Percentiles rank a stretch among this genome's conserved stretches.
These are phyloP conservation scores for Adansonia rubrostipa DNA, from an alignment of 441 rosid species.

Conservation along the genomic window DNA sequence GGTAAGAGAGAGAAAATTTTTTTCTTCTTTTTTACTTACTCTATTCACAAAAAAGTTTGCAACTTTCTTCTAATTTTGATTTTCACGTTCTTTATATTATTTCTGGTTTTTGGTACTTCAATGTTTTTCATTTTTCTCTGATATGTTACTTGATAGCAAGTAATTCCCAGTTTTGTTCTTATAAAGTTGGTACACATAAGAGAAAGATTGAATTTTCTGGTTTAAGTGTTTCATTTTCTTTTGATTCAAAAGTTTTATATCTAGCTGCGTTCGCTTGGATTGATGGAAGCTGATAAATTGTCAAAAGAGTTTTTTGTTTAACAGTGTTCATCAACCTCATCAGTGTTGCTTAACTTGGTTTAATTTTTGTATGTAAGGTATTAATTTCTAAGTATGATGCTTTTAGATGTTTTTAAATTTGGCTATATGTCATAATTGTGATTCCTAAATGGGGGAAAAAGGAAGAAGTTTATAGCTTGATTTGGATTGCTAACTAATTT, in stretches of 20 bases:
- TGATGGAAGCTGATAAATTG: neutral
- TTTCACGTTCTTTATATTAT: slow-evolving; percentile 2
- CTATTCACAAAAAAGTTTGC: slow-evolving; percentile 37
- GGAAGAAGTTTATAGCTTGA: neutral
- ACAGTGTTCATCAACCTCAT: neutral
- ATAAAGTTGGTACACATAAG: slow-evolving; percentile 26
- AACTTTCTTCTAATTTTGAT: slow-evolving; percentile 25
- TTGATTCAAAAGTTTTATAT: slow-evolving; percentile 8
- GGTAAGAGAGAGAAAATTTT: slow-evolving; percentile 30
- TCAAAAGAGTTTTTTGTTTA: neutral
- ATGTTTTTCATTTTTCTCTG: slow-evolving; percentile 16
- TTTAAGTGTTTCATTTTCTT: neutral
- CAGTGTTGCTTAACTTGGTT: neutral
- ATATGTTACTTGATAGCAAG: slow-evolving; percentile 22
- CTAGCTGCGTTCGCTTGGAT: slow-evolving; percentile 14
- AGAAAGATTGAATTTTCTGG: slow-evolving; percentile 6
- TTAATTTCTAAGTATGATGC: neutral
- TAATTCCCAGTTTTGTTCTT: slow-evolving; percentile 30
- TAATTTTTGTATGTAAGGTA: neutral
- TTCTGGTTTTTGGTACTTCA: slow-evolving; percentile 18
- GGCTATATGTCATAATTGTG: neutral
- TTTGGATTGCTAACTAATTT: neutral
- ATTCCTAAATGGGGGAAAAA: neutral
- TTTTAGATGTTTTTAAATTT: neutral
- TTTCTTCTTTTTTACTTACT: slow-evolving; percentile 26